phyloP scores from a whole-genome alignment of 768 basidiomycete species.

The Mycena rebaudengoi region DNA sequence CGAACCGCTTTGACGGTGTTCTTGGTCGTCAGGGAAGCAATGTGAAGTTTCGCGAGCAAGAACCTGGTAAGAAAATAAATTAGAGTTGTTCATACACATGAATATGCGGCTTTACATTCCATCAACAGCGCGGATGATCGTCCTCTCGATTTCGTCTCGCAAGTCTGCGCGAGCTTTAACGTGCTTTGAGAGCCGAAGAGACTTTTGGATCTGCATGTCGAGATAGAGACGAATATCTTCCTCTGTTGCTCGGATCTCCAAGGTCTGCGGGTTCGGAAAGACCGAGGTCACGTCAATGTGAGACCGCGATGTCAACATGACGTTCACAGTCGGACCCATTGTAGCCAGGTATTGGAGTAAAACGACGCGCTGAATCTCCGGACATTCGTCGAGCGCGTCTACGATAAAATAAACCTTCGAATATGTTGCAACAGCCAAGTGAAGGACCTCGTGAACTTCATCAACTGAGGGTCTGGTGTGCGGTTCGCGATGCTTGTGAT shows the following conservation, averaged over 20 bases:
- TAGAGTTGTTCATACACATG: background rate
- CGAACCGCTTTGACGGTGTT: background rate
- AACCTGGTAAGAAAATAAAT: background rate
- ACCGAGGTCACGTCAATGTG: background rate
- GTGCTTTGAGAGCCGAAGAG: background rate
- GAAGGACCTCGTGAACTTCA: background rate
- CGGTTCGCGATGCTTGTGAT: background rate
- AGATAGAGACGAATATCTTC: constrained; percentile 6
- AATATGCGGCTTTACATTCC: background rate
- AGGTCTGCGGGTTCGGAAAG: background rate
- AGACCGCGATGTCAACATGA: background rate
- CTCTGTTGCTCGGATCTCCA: background rate
- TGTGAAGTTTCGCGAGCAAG: background rate
- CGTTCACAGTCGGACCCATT: background rate
- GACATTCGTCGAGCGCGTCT: constrained; percentile 9
- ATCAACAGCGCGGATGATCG: background rate
- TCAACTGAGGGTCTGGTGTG: background rate
- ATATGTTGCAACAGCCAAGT: background rate
- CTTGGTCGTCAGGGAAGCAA: background rate
- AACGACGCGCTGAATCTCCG: background rate
- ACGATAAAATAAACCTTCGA: background rate
- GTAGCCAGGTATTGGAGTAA: background rate
- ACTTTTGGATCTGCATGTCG: background rate
- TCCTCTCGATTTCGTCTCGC: background rate
- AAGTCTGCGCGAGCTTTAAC: background rate